Base-by-base conservation (phyloP, 768 basidiomycete species). In the Pisolithus orientalis region DNA sequence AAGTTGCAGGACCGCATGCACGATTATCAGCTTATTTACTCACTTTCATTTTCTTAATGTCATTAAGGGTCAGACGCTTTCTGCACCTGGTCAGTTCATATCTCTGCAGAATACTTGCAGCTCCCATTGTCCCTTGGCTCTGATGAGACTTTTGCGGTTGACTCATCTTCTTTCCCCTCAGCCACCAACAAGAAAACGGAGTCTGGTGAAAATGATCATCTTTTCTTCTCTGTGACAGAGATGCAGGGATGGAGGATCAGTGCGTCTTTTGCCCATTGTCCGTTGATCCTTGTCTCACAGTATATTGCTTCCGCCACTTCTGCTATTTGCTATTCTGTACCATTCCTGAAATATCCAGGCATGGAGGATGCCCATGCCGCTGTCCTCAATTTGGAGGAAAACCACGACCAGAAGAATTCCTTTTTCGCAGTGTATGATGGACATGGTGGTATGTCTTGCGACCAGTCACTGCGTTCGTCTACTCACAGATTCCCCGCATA, bases 221-320 rank as follows among this genome's bases (percentile, higher is more conserved):
- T 80, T 69, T 62, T 77, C 44, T 97, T 84, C 69, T 87, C 80
- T 6, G 79, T 96, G 40, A 85, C 89, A 44, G 94, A 97, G 72
- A 98, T 98, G 95, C 96, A 99, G 70, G 96, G 96, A 62, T 99
- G 96, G 96, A 79, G 96, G 70, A 87, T 98, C 72, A 83, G 95
- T 99, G 64, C 72, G 95, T 86, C 44, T 29, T 54, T 37, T 34
- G 37, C 39, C 48, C 46, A 34, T 16, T 2, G 37, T 47, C 14
- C 43, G 9, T 6, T 9, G 24, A 13, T 7, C 13, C 8, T 32
- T 24, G 24, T 2, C 53, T 55, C 52, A 62, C 39, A 17, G 38
- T 47, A 5, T 14, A 13, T 34, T 34, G 34, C 11, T 4, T 34
- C 13, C 11, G 8, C 31, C 31, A 9, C 11, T 32, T 32, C 31